A percentile compares a stretch with the other conserved stretches of the same genome.
Evolutionary conservation across 164 flowering plant genomes (phyloP).

Genomic region (Tetrastigma voinierianum): DNA sequence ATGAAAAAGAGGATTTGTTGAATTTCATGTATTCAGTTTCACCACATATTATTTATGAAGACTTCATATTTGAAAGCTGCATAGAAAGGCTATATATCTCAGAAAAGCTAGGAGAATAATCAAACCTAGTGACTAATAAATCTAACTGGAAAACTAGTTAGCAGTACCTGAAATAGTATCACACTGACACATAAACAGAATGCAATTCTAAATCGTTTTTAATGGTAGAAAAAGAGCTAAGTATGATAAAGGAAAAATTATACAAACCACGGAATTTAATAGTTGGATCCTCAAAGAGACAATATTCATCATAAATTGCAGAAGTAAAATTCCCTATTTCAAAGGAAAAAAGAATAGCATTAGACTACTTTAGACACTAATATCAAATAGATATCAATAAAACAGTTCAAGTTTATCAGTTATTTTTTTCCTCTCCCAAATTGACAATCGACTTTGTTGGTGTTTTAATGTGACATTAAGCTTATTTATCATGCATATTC

Average conservation of each 20-base stretch:
- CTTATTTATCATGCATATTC: too few relatives aligned
- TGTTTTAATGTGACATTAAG: too few relatives aligned
- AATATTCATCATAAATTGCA: constrained; percentile 70
- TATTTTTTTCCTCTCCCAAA: too few relatives aligned
- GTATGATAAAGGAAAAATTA: not conserved
- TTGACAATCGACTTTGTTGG: too few relatives aligned
- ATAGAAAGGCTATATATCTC: too few relatives aligned
- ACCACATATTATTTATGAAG: too few relatives aligned
- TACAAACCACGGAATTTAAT: constrained; percentile 71
- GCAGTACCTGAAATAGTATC: not conserved
- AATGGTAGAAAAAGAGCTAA: not conserved
- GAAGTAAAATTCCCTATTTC: constrained; percentile 65
- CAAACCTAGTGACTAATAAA: not conserved
- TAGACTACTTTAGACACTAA: not conserved
- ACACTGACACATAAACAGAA: not conserved
- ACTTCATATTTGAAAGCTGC: too few relatives aligned
- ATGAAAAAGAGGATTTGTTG: too few relatives aligned
- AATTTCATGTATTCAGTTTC: too few relatives aligned
- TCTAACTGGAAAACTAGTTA: not conserved
- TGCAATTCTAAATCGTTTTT: not conserved
- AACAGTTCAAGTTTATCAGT: too few relatives aligned
- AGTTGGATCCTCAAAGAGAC: constrained; percentile 92
- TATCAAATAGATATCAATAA: too few relatives aligned
- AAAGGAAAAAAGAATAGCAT: constrained; percentile 3
- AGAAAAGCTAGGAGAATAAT: not conserved